A percentile compares a stretch with the other conserved stretches of the same genome.
Evolutionary conservation across 768 basidiomycete species (phyloP).

Genomic region (Mycena chlorophos): DNA sequence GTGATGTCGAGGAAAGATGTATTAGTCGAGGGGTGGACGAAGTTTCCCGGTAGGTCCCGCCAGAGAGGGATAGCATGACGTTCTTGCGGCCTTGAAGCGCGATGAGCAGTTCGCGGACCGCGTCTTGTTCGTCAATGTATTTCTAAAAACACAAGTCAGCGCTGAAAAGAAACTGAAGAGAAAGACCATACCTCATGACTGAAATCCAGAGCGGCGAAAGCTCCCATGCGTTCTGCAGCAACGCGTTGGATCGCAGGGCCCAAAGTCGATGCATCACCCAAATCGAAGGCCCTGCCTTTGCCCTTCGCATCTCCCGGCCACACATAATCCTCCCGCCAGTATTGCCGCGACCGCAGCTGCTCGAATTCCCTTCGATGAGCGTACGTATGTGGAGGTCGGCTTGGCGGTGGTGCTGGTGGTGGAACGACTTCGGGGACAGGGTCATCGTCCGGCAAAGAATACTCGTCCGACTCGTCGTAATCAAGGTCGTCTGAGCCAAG

Average conservation of each 20-base stretch:
- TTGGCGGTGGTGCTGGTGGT: constrained; percentile 8
- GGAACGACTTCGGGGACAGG: constrained; percentile 5
- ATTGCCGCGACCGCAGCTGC: constrained; percentile 60
- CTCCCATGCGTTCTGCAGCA: constrained; percentile 36
- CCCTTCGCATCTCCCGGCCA: constrained; percentile 54
- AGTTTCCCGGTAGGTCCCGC: constrained; percentile 45
- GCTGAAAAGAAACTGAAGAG: background rate
- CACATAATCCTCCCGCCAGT: constrained; percentile 60
- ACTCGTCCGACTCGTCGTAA: constrained; percentile 37
- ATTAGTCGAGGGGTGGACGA: constrained; percentile 57
- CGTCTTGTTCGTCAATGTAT: constrained; percentile 74
- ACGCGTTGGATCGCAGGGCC: constrained; percentile 51
- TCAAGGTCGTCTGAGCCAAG: constrained; percentile 57
- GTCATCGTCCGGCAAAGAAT: constrained; percentile 30
- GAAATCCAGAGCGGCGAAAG: constrained; percentile 39
- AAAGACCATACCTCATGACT: constrained; percentile 41
- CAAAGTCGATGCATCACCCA: constrained; percentile 73
- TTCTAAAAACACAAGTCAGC: constrained; percentile 37
- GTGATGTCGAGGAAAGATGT: constrained; percentile 68
- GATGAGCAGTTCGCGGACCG: constrained; percentile 76
- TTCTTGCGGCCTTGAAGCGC: constrained; percentile 72
- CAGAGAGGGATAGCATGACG: constrained; percentile 47
- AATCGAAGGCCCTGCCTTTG: constrained; percentile 47
- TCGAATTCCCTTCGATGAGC: constrained; percentile 60
- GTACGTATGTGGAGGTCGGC: constrained; percentile 36